Base-by-base conservation (phyloP, 2,329 filamentous ascomycete species). In the Geoglossum cookeanum region DNA sequence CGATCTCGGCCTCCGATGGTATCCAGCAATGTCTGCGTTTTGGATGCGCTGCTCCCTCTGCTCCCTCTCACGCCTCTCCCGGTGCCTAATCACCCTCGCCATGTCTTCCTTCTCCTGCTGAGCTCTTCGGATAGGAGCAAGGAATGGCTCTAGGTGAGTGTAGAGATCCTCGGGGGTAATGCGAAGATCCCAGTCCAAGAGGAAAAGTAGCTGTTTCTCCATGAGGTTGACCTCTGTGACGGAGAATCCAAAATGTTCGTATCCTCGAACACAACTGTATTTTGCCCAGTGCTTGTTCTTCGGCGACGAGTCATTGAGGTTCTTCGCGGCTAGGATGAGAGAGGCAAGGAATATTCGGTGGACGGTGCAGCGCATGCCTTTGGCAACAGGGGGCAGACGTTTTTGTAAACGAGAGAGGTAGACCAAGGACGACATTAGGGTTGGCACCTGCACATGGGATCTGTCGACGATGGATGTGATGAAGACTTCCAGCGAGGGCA, bases 261-360 rank as follows among this genome's bases (percentile, higher is more conserved):
- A 84, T 57, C 79, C 80, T 61, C 77, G 78, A 64, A 95, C 83
- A 65, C 83, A 74, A 59, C 85, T 94, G 76, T 97, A 98, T 65
- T 83, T 84, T 62, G 92, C 90, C 92, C 92, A 98, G 78, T 98
- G 92, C 82, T 97, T 97, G 80, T 98, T 98, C 83, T 97, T 97
- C 61, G 92, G 92, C 11, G 89, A 96, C 60, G 89, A 95, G 76
- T 97, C 92, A 70, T 98, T 97, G 64, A 97, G 79, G 71, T 96
- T 96, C 82, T 98, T 98, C 64, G 92, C 91, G 1, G 92, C 83
- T 55, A 84, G 74, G 67, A 92, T 92, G 63, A 91, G 81, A 15
- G 86, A 76, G 47, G 87, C 91, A 54, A 98, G 79, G 74, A 98
- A 97, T 77, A 98, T 97, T 65, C 92, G 85, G 75, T 98, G 92